Base-by-base conservation (phyloP, 495 filamentous ascomycete genomes). In the Trichoderma reesei region DNA sequence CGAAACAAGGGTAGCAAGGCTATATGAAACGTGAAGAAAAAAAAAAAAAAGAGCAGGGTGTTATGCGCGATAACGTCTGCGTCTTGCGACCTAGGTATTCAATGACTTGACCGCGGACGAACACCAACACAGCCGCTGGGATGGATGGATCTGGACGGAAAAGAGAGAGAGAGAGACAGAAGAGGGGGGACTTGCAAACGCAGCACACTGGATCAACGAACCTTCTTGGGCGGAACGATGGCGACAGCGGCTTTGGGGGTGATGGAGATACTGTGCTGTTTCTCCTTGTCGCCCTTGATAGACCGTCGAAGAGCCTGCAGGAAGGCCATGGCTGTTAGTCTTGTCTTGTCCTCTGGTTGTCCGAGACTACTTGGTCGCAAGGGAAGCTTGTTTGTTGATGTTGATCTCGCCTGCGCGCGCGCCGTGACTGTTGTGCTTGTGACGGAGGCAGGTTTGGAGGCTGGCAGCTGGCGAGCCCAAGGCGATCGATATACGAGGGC, bases 211-310 rank as follows among this genome's bases (percentile, higher is more conserved):
- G 41, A 14, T 56, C 10, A 14, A 56, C 83, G 72, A 74, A 98
- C 94, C 86, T 96, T 97, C 77, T 96, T 98, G 0, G 94, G 94
- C 67, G 94, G 92, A 38, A 93, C 83, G 72, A 98, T 98, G 10
- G 94, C 92, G 65, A 96, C 83, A n/a, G 92, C 90, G 48, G 91
- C 88, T 72, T 98, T 98, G 64, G 90, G 90, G 1, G 92, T 88
- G 60, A 97, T 91, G 54, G 90, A 91, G 70, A 92, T 34, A 20
- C 36, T 86, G 69, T 93, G 90, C 65, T 89, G 87, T 68, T 86
- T 87, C 73, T 81, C 77, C 78, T 89, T 92, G 64, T 93, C 90
- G 70, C 87, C 88, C 77, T 94, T 95, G 78, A 94, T 85, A 64
- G 90, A 93, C 70, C 91, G 88, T 69, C 90, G 81, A 71, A 94